These are phyloP conservation scores for Teratosphaeria viscida DNA, from an alignment of 2,329 filamentous ascomycete species.

Conservation along the genomic window DNA sequence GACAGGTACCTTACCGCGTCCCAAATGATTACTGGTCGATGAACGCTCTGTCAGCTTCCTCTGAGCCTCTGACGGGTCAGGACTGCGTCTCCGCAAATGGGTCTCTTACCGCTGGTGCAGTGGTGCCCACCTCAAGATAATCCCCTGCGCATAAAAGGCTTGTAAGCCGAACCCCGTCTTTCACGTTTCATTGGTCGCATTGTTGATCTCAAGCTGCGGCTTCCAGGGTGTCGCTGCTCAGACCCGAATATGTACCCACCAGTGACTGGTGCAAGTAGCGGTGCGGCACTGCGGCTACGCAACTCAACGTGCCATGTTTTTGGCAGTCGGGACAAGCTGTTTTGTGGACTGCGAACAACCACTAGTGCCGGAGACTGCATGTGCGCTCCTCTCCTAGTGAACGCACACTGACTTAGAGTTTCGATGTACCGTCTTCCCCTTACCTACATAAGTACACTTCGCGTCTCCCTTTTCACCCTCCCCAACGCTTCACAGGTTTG, in stretches of 20 bases:
- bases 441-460: not conserved
- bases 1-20: not conserved
- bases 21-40: not conserved
- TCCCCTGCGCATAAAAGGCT: not conserved
- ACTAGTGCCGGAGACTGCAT: not conserved
- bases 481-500: slow-evolving; percentile 16
- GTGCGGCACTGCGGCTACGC: not conserved
- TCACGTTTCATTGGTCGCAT: not conserved
- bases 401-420: not conserved
- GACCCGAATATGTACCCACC: not conserved
- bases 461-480: not conserved
- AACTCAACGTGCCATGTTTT: not conserved
- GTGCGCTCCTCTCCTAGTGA: not conserved
- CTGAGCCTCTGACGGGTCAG: not conserved
- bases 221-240: not conserved
- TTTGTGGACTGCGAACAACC: not conserved
- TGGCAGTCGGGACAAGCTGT: not conserved
- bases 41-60: not conserved
- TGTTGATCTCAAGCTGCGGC: not conserved
- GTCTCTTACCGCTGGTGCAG: not conserved
- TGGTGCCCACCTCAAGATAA: not conserved
- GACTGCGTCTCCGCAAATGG: not conserved
- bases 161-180: not conserved
- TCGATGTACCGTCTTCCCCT: not conserved
- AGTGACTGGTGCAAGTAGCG: not conserved